These are phyloP conservation scores for Phytopythium oedochilum DNA, from an alignment of 352 stramenopile species.

Conservation along the genomic window DNA sequence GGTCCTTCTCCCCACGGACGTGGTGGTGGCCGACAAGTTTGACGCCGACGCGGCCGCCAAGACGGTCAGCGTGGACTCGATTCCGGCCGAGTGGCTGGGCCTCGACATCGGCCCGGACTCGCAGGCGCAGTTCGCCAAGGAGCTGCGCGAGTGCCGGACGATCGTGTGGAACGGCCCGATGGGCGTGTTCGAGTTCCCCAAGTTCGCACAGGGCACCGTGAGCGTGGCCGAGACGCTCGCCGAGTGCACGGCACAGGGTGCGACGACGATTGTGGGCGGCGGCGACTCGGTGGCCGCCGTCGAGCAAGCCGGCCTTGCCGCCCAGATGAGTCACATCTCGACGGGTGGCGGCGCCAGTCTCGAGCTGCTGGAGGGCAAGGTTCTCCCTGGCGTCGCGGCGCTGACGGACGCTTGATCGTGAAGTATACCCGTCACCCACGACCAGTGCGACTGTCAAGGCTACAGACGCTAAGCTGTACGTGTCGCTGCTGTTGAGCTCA, in stretches of 20 bases:
- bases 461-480: no score
- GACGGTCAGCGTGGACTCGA: conserved; percentile 71
- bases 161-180: conserved; percentile 93
- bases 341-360: conserved; percentile 98
- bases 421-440: no score
- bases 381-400: conserved; percentile 96
- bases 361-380: conserved; percentile 98
- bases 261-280: conserved; percentile 91
- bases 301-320: conserved; percentile 89
- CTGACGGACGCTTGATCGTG: conserved; percentile 57
- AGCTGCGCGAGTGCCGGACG: conserved; percentile 90
- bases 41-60: conserved; percentile 58
- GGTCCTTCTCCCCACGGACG: conserved; percentile 91
- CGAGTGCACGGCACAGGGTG: conserved; percentile 72
- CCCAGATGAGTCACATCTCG: conserved; percentile 96
- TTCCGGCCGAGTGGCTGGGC: conserved; percentile 96
- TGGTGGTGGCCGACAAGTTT: conserved; percentile 92
- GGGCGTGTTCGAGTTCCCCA: conserved; percentile 97
- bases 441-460: no score
- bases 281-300: conserved; percentile 96
- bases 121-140: conserved; percentile 79
- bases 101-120: conserved; percentile 97
- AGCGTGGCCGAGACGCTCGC: conserved; percentile 91
- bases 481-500: no score
- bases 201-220: conserved; percentile 95